Percentiles rank a stretch among this genome's conserved stretches.
Conservation (phyloP, 345 rosid species). For the Hypericum androsaemum region DNA sequence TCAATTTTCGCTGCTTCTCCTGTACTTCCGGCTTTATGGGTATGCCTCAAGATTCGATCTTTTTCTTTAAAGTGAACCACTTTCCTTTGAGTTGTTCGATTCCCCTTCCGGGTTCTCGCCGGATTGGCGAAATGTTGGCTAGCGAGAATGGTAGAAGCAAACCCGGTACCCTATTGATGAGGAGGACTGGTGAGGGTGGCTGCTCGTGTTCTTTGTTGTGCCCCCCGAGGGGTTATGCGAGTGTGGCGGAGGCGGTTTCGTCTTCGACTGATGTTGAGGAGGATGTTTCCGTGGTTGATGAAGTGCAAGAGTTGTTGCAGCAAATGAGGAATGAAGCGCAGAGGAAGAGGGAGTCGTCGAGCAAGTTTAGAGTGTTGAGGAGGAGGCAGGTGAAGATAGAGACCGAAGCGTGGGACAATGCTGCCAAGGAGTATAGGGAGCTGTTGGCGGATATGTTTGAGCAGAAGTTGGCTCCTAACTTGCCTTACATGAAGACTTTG, state of each 20-base stretch:
- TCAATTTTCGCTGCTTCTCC: conserved; percentile 15
- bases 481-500: conserved; percentile 82
- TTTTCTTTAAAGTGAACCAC: conserved; percentile 13
- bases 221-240: conserved; percentile 41
- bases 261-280: conserved; percentile 69
- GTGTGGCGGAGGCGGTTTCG: conserved; percentile 77
- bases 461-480: conserved; percentile 81
- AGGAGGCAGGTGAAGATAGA: conserved; percentile 84
- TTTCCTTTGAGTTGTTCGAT: conserved; percentile 13
- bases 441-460: conserved; percentile 84
- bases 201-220: conserved; percentile 30
- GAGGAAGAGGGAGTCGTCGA: conserved; percentile 9
- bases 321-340: conserved; percentile 50
- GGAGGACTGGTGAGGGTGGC: conserved; percentile 3
- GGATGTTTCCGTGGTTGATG: conserved; percentile 44
- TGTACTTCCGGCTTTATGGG: conserved; percentile 28
- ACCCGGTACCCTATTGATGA: conserved; percentile 21
- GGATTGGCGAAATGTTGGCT: conserved; percentile 24
- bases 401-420: conserved; percentile 90
- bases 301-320: conserved; percentile 53
- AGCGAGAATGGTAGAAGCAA: conserved; percentile 26
- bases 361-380: conserved; percentile 36
- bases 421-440: conserved; percentile 74
- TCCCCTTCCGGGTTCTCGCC: conserved; percentile 18
- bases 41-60: conserved; percentile 22